Evolutionary conservation across 2,329 filamentous ascomycete genomes (phyloP).

Genomic region (Colletotrichum abscissum): DNA sequence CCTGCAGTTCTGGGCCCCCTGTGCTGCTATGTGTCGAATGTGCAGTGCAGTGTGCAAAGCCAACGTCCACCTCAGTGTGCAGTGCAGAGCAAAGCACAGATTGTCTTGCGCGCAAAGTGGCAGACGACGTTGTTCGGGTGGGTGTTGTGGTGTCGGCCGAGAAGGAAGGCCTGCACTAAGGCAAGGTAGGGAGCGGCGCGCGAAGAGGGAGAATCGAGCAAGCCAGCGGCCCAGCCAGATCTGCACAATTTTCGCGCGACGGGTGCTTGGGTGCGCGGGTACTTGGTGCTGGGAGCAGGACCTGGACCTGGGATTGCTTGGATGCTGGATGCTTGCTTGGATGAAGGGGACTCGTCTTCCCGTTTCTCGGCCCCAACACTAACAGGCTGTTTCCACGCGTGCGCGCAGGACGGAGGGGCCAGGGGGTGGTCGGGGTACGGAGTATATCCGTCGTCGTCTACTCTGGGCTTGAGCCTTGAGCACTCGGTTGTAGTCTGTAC

Average conservation of each 20-base stretch:
- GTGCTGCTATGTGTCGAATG: constrained; percentile 2
- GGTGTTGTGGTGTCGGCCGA: constrained; percentile 30
- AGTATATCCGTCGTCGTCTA: neutral
- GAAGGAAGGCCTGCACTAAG: constrained; percentile 9
- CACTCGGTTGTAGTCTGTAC: no score
- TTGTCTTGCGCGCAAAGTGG: neutral
- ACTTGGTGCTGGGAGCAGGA: neutral
- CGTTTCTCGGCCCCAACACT: constrained; percentile 4
- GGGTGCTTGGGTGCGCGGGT: neutral
- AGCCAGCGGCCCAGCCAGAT: neutral
- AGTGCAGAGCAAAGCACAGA: constrained; percentile 5
- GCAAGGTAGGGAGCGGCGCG: constrained; percentile 3
- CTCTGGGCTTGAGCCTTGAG: neutral
- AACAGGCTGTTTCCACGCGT: constrained; percentile 35
- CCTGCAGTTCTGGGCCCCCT: constrained; percentile 1
- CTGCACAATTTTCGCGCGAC: constrained; percentile 23
- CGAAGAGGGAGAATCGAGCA: neutral
- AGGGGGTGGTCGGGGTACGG: constrained; percentile 21
- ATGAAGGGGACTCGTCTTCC: constrained; percentile 24
- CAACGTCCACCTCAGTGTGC: neutral
- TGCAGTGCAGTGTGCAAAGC: constrained; percentile 22
- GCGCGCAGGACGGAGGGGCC: constrained; percentile 30
- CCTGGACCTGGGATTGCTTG: neutral
- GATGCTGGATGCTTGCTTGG: constrained; percentile 13
- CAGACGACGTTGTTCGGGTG: neutral